Evolutionary conservation across 2,329 filamentous ascomycete genomes (phyloP).

Genomic region (Phialophora verrucosa): DNA sequence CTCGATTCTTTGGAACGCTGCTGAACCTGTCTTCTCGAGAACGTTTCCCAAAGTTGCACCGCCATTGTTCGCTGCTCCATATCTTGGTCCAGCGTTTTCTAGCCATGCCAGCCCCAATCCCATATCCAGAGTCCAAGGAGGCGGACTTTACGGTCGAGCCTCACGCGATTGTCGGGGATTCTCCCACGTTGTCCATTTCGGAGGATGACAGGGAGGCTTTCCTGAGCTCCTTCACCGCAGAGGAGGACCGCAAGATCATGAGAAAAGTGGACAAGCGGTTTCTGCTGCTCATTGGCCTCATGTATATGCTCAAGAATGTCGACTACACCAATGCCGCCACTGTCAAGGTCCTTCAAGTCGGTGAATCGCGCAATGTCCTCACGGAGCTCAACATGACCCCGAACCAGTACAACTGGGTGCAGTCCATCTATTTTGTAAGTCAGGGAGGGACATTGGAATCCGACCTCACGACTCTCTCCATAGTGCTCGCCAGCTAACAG

Average conservation of each 20-base stretch:
- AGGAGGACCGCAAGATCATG: conserved; percentile 50
- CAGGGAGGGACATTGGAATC: neutral
- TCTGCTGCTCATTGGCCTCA: conserved; percentile 68
- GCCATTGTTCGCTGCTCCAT: neutral
- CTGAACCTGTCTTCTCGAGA: neutral
- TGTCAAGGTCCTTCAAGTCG: conserved; percentile 53
- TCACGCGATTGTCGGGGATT: conserved; percentile 13
- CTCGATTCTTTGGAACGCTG: neutral
- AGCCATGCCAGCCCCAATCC: neutral
- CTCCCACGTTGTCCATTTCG: conserved; percentile 12
- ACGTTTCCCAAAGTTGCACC: neutral
- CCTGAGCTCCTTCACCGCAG: conserved; percentile 47
- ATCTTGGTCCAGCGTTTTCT: neutral
- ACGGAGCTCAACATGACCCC: conserved; percentile 49
- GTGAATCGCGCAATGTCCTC: conserved; percentile 47
- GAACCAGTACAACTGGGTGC: conserved; percentile 51
- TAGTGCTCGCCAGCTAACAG: neutral
- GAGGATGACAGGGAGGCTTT: conserved; percentile 40
- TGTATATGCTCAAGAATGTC: conserved; percentile 64
- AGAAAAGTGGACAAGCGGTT: conserved; percentile 67
- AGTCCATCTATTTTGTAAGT: conserved; percentile 49
- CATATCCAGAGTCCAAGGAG: conserved; percentile 18
- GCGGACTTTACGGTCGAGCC: conserved; percentile 9
- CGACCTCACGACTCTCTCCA: neutral
- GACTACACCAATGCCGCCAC: conserved; percentile 51